Evolutionary conservation across 1,139 yeast species (phyloP), one percentile per base, ranked within the genome.

Genomic region (Yamadazyma pseudoaaseri): DNA sequence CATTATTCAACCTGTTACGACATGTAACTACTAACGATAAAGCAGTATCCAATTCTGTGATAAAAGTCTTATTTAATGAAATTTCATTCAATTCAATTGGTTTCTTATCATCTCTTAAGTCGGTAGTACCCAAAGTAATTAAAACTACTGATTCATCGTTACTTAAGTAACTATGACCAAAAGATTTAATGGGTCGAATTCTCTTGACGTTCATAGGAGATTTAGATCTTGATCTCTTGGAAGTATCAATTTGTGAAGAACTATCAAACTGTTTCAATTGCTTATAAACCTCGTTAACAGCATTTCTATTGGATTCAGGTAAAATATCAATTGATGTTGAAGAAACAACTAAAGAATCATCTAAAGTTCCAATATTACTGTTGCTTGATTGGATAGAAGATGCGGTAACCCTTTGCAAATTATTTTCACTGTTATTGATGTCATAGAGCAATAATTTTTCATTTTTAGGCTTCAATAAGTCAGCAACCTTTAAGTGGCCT

Each of bases 21-120:
- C 85, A 76, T 10, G 83, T 76, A 10, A 90, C 74, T 9, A 82
- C 79, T 36, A 90, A 65, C 0, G 96, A 83, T 31, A 92, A 70
- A 0, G 96, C 96, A 3, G 96, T 86, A 48, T 90, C 97, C 29
- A 89, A 67, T 54, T 86, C 94, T 1, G 96, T 85, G 15, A 83
- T 74, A 41, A 83, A 85, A 2, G 85, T 81, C 47, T 81, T 82
- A 1, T 90, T 73, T 37, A 83, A 66, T 3, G 48, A 41, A 11
- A 86, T 85, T 31, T 79, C 73, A 45, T 85, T 81, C 37, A 90
- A 70, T 34, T 81, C 79, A 18, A 90, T 73, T 0, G 96, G 87
- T 9, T 73, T 72, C 3, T 62, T 58, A 8, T 58, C 54, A 40
- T 76, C 78, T 34, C 96, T 68, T 29, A 79, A 64, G 51, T 90